These are phyloP conservation scores for Kurtzmaniella quercitrusa DNA, from an alignment of 1,139 yeast species.

Conservation along the genomic window DNA sequence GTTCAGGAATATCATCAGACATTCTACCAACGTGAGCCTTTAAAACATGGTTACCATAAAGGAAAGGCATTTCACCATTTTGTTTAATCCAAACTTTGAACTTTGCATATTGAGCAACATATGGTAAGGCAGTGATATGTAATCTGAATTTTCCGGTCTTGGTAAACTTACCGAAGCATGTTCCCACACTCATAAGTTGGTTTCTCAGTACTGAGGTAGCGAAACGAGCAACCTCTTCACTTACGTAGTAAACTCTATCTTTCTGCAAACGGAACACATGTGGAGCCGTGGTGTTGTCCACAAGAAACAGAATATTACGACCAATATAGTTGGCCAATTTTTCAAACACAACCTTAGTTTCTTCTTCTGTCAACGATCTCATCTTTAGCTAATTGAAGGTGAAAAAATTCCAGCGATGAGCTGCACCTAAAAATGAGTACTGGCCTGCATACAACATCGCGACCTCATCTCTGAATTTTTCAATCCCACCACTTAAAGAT, in stretches of 20 bases:
- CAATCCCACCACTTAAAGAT: neutral
- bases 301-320: slow-evolving; percentile 81
- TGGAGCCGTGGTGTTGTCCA: slow-evolving; percentile 85
- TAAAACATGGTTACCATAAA: slow-evolving; percentile 93
- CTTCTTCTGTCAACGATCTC: slow-evolving; percentile 97
- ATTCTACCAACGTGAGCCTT: slow-evolving; percentile 96
- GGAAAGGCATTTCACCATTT: slow-evolving; percentile 97
- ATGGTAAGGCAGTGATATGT: slow-evolving; percentile 86
- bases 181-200: slow-evolving; percentile 87
- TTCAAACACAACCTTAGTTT: slow-evolving; percentile 92
- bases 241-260: slow-evolving; percentile 91
- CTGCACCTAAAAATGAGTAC: neutral
- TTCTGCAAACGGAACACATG: slow-evolving; percentile 95
- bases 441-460: neutral
- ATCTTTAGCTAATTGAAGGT: slow-evolving; percentile 28
- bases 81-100: slow-evolving; percentile 94
- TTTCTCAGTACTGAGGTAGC: slow-evolving; percentile 90
- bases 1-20: slow-evolving; percentile 97
- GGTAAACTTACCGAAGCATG: slow-evolving; percentile 94
- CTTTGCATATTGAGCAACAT: slow-evolving; percentile 83
- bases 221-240: slow-evolving; percentile 75
- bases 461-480: neutral
- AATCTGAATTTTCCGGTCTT: slow-evolving; percentile 95
- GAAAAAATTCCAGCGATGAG: neutral
- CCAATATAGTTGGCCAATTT: slow-evolving; percentile 96